Conservation (phyloP, 352 stramenopile genomes). For the Pythium guiyangense region DNA sequence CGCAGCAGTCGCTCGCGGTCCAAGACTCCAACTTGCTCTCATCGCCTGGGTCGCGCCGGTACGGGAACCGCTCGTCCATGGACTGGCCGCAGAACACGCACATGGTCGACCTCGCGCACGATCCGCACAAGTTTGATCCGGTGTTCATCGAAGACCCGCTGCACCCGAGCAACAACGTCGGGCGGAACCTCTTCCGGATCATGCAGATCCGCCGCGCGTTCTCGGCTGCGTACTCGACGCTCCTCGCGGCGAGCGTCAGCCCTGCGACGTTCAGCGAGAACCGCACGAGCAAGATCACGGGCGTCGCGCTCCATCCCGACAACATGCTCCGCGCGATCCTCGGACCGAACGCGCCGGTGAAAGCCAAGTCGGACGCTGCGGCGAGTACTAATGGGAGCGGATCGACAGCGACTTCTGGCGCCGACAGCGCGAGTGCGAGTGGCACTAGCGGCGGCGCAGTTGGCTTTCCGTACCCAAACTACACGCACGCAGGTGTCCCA, state of each 20-base stretch:
- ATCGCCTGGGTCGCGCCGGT: slow-evolving; percentile 53
- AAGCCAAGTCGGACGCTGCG: slow-evolving; percentile 34
- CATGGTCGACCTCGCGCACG: slow-evolving; percentile 58
- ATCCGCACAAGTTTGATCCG: slow-evolving; percentile 91
- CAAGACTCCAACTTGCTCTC: slow-evolving; percentile 52
- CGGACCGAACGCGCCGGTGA: slow-evolving; percentile 44
- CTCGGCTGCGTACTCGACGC: slow-evolving; percentile 58
- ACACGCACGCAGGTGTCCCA: slow-evolving; percentile 13
- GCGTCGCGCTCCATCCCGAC: slow-evolving; percentile 68
- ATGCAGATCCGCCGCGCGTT: slow-evolving; percentile 84
- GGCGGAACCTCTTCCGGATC: slow-evolving; percentile 96
- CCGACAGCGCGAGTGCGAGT: slow-evolving; percentile 15
- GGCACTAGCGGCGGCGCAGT: slow-evolving; percentile 1
- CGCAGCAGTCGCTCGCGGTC: slow-evolving; percentile 29
- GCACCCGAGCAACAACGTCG: slow-evolving; percentile 93
- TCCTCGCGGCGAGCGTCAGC: slow-evolving; percentile 60
- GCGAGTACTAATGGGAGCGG: slow-evolving; percentile 2
- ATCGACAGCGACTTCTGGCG: neutral
- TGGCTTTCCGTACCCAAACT: slow-evolving; percentile 16
- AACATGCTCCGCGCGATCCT: slow-evolving; percentile 78
- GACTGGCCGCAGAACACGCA: slow-evolving; percentile 41
- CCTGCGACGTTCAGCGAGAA: slow-evolving; percentile 51
- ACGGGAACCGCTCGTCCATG: slow-evolving; percentile 65
- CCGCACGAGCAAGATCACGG: slow-evolving; percentile 46
- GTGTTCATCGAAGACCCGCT: slow-evolving; percentile 95